These are phyloP conservation scores for Flaveria trinervia DNA, from an alignment of 129 eudicot species.

Conservation along the genomic window DNA sequence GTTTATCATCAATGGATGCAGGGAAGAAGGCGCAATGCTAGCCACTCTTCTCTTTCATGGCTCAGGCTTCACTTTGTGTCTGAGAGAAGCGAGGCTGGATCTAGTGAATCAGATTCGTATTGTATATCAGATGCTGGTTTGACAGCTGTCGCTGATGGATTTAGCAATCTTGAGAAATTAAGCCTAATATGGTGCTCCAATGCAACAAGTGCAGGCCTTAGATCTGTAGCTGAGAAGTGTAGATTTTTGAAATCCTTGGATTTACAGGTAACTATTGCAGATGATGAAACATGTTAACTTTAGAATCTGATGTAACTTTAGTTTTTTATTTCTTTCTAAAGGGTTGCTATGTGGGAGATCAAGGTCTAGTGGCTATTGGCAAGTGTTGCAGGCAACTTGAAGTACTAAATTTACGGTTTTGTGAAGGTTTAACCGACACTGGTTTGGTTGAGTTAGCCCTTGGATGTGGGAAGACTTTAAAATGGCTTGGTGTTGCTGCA, in stretches of 20 bases:
- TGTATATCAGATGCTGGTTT: conserved; percentile 83
- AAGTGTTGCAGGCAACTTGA: conserved; percentile 74
- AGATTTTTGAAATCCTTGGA: conserved; percentile 70
- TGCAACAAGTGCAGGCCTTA: conserved; percentile 74
- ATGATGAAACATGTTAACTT: conserved; percentile 2
- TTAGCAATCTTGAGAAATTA: conserved; percentile 69
- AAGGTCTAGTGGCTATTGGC: conserved; percentile 83
- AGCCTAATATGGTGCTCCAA: conserved; percentile 96
- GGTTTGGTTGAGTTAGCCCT: conserved; percentile 69
- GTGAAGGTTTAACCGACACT: conserved; percentile 84
- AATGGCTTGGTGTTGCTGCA: conserved; percentile 87
- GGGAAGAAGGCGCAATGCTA: conserved; percentile 71
- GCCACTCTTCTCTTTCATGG: conserved; percentile 43
- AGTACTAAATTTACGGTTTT: conserved; percentile 73
- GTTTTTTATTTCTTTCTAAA: conserved; percentile 31
- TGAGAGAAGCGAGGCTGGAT: conserved; percentile 48
- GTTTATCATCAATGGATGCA: conserved; percentile 35
- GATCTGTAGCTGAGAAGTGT: conserved; percentile 80
- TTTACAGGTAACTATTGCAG: conserved; percentile 58
- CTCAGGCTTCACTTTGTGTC: conserved; percentile 48
- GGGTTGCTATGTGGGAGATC: conserved; percentile 92
- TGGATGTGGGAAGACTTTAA: conserved; percentile 74
- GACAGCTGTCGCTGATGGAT: conserved; percentile 73
- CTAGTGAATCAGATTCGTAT: conserved; percentile 53
- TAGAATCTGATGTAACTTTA: conserved; percentile 24